Evolutionary conservation across 1,284 basidiomycete species (phyloP).

Genomic region (Naganishia sp.): DNA sequence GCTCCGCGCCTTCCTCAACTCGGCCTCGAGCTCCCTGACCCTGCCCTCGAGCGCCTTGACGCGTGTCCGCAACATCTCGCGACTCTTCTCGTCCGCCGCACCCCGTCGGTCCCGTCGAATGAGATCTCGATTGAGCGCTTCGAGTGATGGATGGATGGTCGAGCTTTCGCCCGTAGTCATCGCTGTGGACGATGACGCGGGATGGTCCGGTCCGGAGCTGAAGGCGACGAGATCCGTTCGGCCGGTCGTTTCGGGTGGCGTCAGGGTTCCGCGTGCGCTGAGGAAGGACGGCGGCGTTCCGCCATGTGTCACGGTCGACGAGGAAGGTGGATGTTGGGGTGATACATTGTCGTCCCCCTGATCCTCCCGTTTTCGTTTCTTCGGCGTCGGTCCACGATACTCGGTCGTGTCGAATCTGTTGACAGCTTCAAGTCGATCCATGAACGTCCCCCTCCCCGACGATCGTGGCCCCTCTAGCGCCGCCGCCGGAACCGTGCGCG

Average conservation of each 20-base stretch:
- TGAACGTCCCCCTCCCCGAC: conserved; percentile 1
- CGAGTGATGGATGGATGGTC: not conserved
- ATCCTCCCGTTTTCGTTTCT: conserved; percentile 12
- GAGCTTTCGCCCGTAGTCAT: too few relatives aligned
- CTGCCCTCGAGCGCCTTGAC: conserved; percentile 23
- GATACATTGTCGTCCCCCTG: not conserved
- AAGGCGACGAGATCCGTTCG: not conserved
- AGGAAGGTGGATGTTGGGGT: not conserved
- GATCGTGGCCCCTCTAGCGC: not conserved
- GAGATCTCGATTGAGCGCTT: conserved; percentile 10
- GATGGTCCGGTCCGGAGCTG: not conserved
- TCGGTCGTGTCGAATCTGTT: not conserved
- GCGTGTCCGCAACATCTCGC: conserved; percentile 17
- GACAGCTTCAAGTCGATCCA: conserved; percentile 17
- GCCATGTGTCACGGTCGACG: not conserved
- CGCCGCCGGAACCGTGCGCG: not conserved
- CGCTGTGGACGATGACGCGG: not conserved
- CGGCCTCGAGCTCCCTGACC: conserved; percentile 21
- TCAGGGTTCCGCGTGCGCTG: conserved; percentile 14
- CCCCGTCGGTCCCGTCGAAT: conserved; percentile 6
- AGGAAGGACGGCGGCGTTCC: not conserved
- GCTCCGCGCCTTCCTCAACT: conserved; percentile 9
- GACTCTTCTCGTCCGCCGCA: conserved; percentile 20
- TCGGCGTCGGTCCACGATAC: not conserved
- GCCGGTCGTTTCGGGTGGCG: conserved; percentile 7